Base-by-base conservation (phyloP, 257 asterid genomes). In the Linaria vulgaris region DNA sequence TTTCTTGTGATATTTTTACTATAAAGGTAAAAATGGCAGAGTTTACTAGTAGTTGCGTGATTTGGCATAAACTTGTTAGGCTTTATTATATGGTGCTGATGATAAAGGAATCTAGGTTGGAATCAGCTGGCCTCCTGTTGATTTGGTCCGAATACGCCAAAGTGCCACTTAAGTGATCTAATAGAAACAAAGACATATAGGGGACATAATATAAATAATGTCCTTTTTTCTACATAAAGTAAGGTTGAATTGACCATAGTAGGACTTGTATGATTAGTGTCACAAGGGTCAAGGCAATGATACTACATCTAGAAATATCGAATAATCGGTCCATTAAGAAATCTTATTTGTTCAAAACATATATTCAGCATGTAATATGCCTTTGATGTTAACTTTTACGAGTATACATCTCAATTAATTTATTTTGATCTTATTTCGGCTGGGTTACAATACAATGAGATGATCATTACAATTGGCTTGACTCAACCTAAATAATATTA, bases 101-200 rank as follows among this genome's bases (percentile, higher is more conserved):
- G 21, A 19, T 8, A 59, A 21, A 21, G 52, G 64, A 41, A 41
- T 59, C 54, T 6, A 12, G 25, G 49, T 44, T 44, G 49, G 49
- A 44, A 4, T 44, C 21, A 13, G 24, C 22, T 63, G 66, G 58
- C 48, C 50, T 63, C 37, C 69, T 50, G 69, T 51, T 52, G 30
- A 54, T 46, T 48, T 52, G 14, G 25, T 52, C 51, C 48, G 60
- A 61, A 61, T 41, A 47, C 14, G 70, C 25, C 62, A 39, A 53
- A 53, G 16, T 64, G 30, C 53, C 61, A 39, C 44, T 52, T 39
- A 52, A 64, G 22, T 53, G 12, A 64, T 27, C 34, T 2, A 25
- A n/a, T 15, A 5, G 66, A 60, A 23, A 45, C 44, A 24, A 17
- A 44, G 11, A 12, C 16, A 44, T 44, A 34, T 34, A 44, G 49